Conservation (phyloP, 2,329 filamentous ascomycete genomes). For the Erysiphe neolycopersici region DNA sequence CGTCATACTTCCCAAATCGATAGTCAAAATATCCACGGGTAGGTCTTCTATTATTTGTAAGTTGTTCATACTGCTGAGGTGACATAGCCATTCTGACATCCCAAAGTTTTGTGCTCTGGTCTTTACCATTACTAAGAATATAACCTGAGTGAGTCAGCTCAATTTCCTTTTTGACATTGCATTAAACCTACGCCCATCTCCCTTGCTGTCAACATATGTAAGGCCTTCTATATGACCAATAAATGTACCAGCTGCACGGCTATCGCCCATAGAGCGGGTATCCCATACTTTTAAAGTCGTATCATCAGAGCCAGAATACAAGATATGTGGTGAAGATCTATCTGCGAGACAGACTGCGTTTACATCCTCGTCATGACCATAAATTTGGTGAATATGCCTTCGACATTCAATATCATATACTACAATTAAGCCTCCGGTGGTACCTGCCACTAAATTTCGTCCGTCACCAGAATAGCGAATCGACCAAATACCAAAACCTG, state of each 20-base stretch:
- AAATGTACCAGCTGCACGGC: conserved; percentile 39
- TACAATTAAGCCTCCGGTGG: conserved; percentile 50
- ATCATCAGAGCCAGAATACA: conserved; percentile 92
- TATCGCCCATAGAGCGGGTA: conserved; percentile 68
- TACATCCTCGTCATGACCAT: conserved; percentile 63
- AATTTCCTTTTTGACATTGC: not conserved
- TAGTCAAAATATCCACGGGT: conserved; percentile 42
- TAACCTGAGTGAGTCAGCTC: conserved; percentile 21
- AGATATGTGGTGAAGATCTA: conserved; percentile 62
- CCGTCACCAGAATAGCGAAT: conserved; percentile 83
- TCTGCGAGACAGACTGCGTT: conserved; percentile 95
- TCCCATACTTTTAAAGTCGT: conserved; percentile 93
- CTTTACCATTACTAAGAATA: conserved; percentile 80
- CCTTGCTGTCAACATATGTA: conserved; percentile 44
- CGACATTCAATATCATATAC: conserved; percentile 80
- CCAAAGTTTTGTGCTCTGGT: conserved; percentile 95
- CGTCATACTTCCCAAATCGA: conserved; percentile 37
- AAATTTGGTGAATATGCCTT: conserved; percentile 31
- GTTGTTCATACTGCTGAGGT: conserved; percentile 30
- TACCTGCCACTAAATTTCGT: conserved; percentile 70
- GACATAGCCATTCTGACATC: conserved; percentile 75
- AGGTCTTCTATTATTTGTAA: conserved; percentile 28
- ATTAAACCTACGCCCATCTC: conserved; percentile 25
- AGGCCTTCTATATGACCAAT: conserved; percentile 39
- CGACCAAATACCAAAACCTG: conserved; percentile 50